Evolutionary conservation across 1,139 yeast genomes (phyloP).

Genomic region (Blastobotrys malaysiensis): DNA sequence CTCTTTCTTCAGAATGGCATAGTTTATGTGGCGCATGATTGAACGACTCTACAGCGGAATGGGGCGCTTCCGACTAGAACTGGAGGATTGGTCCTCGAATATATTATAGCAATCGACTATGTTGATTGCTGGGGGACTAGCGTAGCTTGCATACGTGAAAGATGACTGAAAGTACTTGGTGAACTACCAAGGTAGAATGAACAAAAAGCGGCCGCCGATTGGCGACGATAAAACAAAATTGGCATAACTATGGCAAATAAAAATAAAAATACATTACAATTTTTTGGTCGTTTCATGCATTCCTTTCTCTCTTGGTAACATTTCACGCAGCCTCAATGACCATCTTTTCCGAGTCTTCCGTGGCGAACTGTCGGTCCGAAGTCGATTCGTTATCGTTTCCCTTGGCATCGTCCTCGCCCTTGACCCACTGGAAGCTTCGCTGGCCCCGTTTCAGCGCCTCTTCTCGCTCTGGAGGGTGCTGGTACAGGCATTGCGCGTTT

Average conservation of each 20-base stretch:
- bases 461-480: slow-evolving; percentile 73
- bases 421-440: slow-evolving; percentile 37
- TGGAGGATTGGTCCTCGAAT: no score
- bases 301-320: not conserved
- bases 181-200: not conserved
- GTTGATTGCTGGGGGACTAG: no score
- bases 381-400: slow-evolving; percentile 31
- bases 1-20: slow-evolving; percentile 25
- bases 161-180: not conserved
- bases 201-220: not conserved
- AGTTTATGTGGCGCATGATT: slow-evolving; percentile 18
- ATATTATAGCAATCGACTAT: no score
- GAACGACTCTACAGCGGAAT: no score
- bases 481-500: slow-evolving; percentile 62
- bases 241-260: not conserved
- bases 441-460: slow-evolving; percentile 14
- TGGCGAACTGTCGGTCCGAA: slow-evolving; percentile 65
- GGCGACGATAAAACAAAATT: not conserved
- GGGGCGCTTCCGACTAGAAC: no score
- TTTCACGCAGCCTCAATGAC: slow-evolving; percentile 37
- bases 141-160: no score
- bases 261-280: not conserved
- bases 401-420: slow-evolving; percentile 15
- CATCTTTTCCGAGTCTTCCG: slow-evolving; percentile 68
- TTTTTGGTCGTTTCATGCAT: not conserved